A percentile compares a stretch with the other conserved stretches of the same genome.
phyloP scores from a whole-genome alignment of 441 rosid genomes.

The Pelargonium hybrid region DNA sequence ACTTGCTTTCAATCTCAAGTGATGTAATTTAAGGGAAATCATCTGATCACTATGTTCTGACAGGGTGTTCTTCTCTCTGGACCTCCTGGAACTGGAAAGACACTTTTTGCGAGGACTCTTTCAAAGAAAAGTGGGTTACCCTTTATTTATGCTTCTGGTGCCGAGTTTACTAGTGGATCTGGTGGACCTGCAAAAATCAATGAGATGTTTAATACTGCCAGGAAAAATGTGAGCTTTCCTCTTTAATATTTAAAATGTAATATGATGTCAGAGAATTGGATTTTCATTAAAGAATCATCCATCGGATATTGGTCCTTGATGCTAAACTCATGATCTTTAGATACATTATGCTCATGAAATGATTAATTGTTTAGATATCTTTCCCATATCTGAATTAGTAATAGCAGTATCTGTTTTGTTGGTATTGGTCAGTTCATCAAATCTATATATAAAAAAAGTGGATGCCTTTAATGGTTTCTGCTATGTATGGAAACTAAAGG shows the following conservation, averaged over 20 bases:
- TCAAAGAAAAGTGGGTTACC: conserved; percentile 94
- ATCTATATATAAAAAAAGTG: not conserved
- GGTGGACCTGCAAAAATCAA: conserved; percentile 84
- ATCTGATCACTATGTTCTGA: conserved; percentile 17
- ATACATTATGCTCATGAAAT: not conserved
- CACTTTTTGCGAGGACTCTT: conserved; percentile 92
- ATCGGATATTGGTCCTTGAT: not conserved
- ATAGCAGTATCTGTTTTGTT: not conserved
- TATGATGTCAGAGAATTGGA: not conserved
- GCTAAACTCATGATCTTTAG: not conserved
- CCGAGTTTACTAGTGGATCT: conserved; percentile 87
- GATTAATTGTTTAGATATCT: not conserved
- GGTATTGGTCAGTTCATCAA: not conserved
- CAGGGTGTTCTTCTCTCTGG: conserved; percentile 97
- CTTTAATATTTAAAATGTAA: not conserved
- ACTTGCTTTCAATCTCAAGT: conserved; percentile 16
- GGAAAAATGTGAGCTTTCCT: conserved; percentile 65
- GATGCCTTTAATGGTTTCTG: not conserved
- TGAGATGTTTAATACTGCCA: conserved; percentile 85
- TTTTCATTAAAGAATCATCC: not conserved
- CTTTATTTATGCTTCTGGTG: conserved; percentile 93
- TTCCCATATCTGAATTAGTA: not conserved
- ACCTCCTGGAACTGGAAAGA: conserved; percentile 99
- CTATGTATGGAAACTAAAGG: not conserved
- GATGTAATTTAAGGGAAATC: conserved; percentile 13